Base-by-base conservation (phyloP, 768 basidiomycete genomes). In the Suillus clintonianus region DNA sequence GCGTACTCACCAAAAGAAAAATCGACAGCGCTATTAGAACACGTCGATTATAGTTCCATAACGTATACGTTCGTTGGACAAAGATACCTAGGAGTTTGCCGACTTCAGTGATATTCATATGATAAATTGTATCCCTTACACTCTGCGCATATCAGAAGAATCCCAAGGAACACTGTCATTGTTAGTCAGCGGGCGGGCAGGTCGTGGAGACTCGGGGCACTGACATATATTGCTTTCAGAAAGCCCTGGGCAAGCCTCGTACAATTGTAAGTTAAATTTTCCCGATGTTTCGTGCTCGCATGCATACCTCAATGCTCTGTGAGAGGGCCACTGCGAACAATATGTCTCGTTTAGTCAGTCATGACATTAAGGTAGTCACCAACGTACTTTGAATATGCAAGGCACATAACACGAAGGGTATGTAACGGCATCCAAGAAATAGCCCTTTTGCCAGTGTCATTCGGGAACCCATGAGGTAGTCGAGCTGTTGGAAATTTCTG, bases 361-460 rank as follows among this genome's bases (percentile, higher is more conserved):
- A 14, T 15, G 54, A 37, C 15, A 56, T 37, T 5, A 24, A 37
- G 22, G 37, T 37, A 37, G 22, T 4, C 13, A 4, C 15, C 4
- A 37, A 22, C 34, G 22, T 37, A 56, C 54, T 37, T 37, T 8
- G 34, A 24, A 10, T 8, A 9, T 56, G 54, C 22, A 56, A 2
- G 9, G 22, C 36, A 36, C 54, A 56, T 24, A 56, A 5, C 8
- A 37, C 36, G 36, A 56, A 56, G 7, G 54, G 54, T 24, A 9
- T 56, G 22, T 56, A 56, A 24, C 54, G 54, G 15, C 54, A 56
- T 56, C 22, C 36, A 37, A 56, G n/a, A 56, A 56, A 56, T 24
- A 56, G 8, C 36, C 14, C 54, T 24, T 56, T 56, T 24, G 36
- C 22, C 8, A 56, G 15, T 37, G 54, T 56, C 22, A 36, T 56